Base-by-base conservation (phyloP, 1,139 yeast species). In the Blastobotrys indianensis region DNA sequence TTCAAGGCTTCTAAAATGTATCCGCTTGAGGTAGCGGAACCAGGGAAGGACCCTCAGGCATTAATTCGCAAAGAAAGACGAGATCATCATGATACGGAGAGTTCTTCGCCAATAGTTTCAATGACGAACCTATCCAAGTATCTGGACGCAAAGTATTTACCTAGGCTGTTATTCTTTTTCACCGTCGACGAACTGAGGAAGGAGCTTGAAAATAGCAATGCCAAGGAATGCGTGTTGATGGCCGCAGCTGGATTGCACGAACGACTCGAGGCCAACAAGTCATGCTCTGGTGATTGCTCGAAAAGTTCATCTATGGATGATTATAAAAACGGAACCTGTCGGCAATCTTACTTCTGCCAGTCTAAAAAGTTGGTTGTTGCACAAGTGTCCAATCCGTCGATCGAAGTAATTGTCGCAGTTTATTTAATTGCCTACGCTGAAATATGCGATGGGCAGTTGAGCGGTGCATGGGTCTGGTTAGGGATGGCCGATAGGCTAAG, bases 1-100 rank as follows among this genome's bases (percentile, higher is more conserved):
- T 41, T 41, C 28, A 35, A 41, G 32, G 44, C 44, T 7, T 35
- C 39, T 25, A 41, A 41, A 29, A 41, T 41, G 44, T 41, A 41
- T 17, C 44, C 44, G 10, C 12, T 12, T 11, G 39, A 41, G 15
- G 32, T 41, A 12, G 34, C 13, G 12, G 11, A 12, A 7, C 32
- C 44, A 3, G 44, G 36, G 3, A 12, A 41, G 23, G 44, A 41
- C 39, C 37, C 44, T 7, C 44, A 41, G 17, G 39, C 39, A 3
- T 28, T 41, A 11, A 16, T 16, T 3, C 38, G 35, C n/a, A 41
- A 41, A 41, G 16, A 13, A 8, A 25, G 25, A 28, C 15, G 20
- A 5, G 37, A 15, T 17, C 30, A 11, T n/a, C 28, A 31, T 8
- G 15, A 4, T 31, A 31, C 15, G 5, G 15, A 31, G 4, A 31